phyloP scores from a whole-genome alignment of 2,329 filamentous ascomycete genomes.

The Cytospora schulzeri region DNA sequence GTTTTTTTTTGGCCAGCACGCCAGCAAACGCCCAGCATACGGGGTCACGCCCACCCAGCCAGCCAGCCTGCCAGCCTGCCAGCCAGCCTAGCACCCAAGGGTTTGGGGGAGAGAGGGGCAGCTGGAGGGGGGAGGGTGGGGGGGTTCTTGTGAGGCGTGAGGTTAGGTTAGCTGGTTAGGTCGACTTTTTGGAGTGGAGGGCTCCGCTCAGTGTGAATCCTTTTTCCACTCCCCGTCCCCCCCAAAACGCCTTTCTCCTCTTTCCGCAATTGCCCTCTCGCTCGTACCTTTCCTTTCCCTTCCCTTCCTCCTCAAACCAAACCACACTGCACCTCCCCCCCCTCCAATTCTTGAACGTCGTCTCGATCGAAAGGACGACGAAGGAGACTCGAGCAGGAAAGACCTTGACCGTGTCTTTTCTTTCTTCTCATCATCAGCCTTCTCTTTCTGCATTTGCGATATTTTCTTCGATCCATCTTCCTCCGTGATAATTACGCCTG shows the following conservation, averaged over 20 bases:
- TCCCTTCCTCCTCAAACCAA: slow-evolving; percentile 12
- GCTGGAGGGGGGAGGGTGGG: background rate
- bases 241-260: slow-evolving; percentile 28
- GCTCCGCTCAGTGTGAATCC: slow-evolving; percentile 26
- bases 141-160: background rate
- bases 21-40: background rate
- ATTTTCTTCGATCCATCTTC: slow-evolving; percentile 8
- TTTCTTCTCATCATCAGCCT: background rate
- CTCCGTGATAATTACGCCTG: slow-evolving; percentile 3
- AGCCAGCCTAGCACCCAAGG: no score
- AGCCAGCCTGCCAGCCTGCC: no score
- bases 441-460: slow-evolving; percentile 14
- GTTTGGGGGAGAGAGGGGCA: background rate
- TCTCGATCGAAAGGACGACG: slow-evolving; percentile 15
- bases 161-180: slow-evolving; percentile 6
- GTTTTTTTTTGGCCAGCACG: slow-evolving; percentile 7
- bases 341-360: slow-evolving; percentile 21
- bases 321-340: slow-evolving; percentile 17
- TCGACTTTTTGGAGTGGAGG: slow-evolving; percentile 3
- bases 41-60: no score
- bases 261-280: slow-evolving; percentile 27
- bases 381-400: slow-evolving; percentile 22
- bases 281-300: slow-evolving; percentile 27
- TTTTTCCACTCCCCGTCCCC: slow-evolving; percentile 29
- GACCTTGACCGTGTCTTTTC: slow-evolving; percentile 9